phyloP scores from a whole-genome alignment of 2,329 filamentous ascomycete species.

The Coniochaeta pulveracea region DNA sequence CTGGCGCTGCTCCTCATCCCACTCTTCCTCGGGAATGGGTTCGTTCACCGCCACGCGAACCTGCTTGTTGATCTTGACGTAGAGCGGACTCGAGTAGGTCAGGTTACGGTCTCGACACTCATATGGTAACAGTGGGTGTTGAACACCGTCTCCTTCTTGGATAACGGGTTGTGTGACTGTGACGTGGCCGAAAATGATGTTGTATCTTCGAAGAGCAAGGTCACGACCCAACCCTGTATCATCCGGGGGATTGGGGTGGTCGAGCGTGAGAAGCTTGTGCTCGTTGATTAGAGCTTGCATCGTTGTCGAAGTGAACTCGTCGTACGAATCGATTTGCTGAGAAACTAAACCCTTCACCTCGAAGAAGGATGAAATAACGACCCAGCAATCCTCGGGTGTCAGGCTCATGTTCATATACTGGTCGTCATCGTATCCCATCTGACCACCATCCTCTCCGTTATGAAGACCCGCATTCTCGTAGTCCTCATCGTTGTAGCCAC shows the following conservation, averaged over 20 bases:
- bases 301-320: constrained; percentile 89
- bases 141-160: constrained; percentile 84
- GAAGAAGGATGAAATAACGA: constrained; percentile 94
- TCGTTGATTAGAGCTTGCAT: constrained; percentile 93
- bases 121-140: constrained; percentile 78
- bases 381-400: constrained; percentile 97
- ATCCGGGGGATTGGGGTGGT: constrained; percentile 74
- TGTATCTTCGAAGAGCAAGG: constrained; percentile 81
- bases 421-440: constrained; percentile 52
- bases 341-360: constrained; percentile 91
- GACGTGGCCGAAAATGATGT: constrained; percentile 87
- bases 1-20: constrained; percentile 52
- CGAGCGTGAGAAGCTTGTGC: constrained; percentile 82
- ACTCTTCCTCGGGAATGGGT: constrained; percentile 52
- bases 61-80: constrained; percentile 77
- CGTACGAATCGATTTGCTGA: constrained; percentile 95
- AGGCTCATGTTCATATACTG: constrained; percentile 45
- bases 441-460: constrained; percentile 57
- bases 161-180: constrained; percentile 83
- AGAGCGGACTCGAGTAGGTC: constrained; percentile 87
- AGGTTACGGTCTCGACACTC: constrained; percentile 92
- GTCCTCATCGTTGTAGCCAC: constrained; percentile 34
- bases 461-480: constrained; percentile 32
- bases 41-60: constrained; percentile 75
- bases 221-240: constrained; percentile 55